Base-by-base conservation (phyloP, 1,139 yeast genomes). In the Geotrichum aggregatum region DNA sequence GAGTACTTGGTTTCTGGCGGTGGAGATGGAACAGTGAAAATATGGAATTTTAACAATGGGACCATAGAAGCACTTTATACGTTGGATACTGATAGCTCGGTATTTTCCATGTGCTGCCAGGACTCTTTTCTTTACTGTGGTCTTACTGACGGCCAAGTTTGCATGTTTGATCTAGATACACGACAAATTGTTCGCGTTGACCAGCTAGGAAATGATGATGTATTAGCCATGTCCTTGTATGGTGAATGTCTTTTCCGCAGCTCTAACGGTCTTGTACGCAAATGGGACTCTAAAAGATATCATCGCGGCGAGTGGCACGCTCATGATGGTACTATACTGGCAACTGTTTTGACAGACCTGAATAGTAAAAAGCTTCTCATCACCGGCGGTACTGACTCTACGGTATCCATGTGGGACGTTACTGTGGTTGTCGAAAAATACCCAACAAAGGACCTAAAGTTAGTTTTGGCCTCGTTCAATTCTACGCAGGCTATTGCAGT, bases 91-190 rank as follows among this genome's bases (percentile, higher is more conserved):
- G 81, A 80, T 3, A 87, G 82, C 36, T 78, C 87, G 3, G 81
- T 88, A 6, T 70, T 87, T 38, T 83, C 94, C 0, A 77, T 87
- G 73, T 73, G 82, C 6, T 71, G 79, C 14, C 73, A 76, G 45
- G 84, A 78, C 47, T 78, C 86, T 16, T 84, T 83, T 59, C 66
- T 89, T 6, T 89, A 87, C 64, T 87, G 88, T 59, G 97, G 97
- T 0, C 69, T 87, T 39, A 75, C 83, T 1, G 80, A 80, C 55
- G 94, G 96, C 11, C 72, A 75, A 28, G 77, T 89, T 16, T 84
- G 83, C 55, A 82, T 87, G 8, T 87, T 95, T 94, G 97, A 91
- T 63, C 71, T 89, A 50, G 79, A 83, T 50, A 88, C 96, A 0
- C 76, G 76, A 49, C 96, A 89, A 65, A 73, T 84, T 56, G 76